Conservation (phyloP, 1,284 basidiomycete species). For the Coniophora puteana region DNA sequence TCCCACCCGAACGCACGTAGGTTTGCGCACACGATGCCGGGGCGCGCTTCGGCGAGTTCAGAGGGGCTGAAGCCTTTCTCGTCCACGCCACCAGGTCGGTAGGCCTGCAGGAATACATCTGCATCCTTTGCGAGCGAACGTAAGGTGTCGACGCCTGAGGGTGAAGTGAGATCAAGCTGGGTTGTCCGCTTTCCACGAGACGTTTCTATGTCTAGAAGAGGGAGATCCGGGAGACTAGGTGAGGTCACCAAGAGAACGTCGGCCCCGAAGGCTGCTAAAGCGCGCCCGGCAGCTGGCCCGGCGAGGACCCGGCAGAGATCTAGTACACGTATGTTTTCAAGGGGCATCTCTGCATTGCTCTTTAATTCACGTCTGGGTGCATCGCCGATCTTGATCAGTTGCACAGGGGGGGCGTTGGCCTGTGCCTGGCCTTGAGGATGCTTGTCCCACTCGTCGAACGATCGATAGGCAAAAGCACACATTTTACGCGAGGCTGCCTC, state of each 20-base stretch:
- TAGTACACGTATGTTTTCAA: constrained; percentile 49
- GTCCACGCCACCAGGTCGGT: constrained; percentile 52
- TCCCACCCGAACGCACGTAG: constrained; percentile 59
- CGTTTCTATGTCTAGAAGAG: constrained; percentile 55
- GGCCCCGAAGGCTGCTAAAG: constrained; percentile 56
- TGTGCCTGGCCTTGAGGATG: constrained; percentile 46
- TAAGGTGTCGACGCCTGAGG: constrained; percentile 32
- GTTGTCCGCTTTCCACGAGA: constrained; percentile 65
- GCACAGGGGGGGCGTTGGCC: constrained; percentile 36
- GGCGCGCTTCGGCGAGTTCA: constrained; percentile 37
- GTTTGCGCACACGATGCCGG: constrained; percentile 57
- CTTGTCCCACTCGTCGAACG: constrained; percentile 47
- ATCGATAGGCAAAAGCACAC: constrained; percentile 51
- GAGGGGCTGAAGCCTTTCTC: constrained; percentile 47
- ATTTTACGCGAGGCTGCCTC: constrained; percentile 42
- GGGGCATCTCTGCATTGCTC: constrained; percentile 25
- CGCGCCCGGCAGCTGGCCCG: constrained; percentile 52
- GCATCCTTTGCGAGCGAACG: constrained; percentile 36
- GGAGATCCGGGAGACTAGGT: constrained; percentile 50
- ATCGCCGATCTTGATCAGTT: constrained; percentile 44
- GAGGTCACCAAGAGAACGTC: constrained; percentile 60
- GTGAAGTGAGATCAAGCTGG: constrained; percentile 49
- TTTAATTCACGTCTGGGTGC: constrained; percentile 34
- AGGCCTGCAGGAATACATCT: constrained; percentile 67
- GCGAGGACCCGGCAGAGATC: constrained; percentile 60